Conservation (phyloP, 257 asterid species). For the Coffea canephora region DNA sequence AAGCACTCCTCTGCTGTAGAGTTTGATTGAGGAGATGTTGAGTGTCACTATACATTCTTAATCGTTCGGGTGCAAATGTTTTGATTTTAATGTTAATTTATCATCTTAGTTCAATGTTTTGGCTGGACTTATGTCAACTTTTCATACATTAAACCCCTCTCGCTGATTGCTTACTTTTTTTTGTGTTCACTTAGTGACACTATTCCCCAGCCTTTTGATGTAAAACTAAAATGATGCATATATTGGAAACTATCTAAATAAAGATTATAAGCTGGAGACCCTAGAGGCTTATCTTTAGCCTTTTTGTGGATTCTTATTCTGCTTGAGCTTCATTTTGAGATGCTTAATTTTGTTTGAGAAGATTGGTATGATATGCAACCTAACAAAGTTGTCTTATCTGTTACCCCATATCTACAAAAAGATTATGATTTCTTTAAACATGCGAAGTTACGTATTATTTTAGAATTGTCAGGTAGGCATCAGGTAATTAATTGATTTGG, state of each 20-base stretch:
- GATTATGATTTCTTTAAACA: neutral
- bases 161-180: neutral
- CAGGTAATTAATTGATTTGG: neutral
- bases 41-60: neutral
- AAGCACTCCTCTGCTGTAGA: neutral
- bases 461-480: neutral
- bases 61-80: neutral
- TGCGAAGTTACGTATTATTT: neutral
- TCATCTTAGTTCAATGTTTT: neutral
- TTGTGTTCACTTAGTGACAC: neutral
- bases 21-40: neutral
- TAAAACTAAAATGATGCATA: neutral
- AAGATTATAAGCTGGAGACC: neutral
- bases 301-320: neutral
- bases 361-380: neutral
- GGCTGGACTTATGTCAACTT: neutral
- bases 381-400: neutral
- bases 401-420: neutral
- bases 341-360: constrained; percentile 1
- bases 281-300: constrained; percentile 2
- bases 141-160: neutral
- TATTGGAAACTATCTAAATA: neutral
- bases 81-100: neutral
- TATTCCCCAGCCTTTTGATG: neutral
- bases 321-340: neutral